Evolutionary conservation across 1,139 yeast genomes (phyloP).

Genomic region (Candida sp.): DNA sequence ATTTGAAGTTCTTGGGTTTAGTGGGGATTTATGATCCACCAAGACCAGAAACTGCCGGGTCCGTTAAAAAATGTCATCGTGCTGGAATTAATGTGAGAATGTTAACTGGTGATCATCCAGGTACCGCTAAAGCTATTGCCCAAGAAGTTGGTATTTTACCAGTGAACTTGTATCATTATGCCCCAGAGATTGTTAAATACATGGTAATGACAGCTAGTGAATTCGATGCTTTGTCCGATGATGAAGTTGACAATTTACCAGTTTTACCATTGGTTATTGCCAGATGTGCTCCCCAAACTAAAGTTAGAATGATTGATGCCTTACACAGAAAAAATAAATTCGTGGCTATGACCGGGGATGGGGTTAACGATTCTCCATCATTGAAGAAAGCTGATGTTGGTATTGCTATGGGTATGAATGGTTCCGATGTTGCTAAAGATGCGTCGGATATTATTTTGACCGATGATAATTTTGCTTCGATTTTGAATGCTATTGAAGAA

Average conservation of each 20-base stretch:
- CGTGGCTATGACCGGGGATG: conserved; percentile 89
- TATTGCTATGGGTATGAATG: conserved; percentile 83
- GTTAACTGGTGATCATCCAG: conserved; percentile 86
- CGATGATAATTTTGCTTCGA: conserved; percentile 77
- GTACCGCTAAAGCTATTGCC: conserved; percentile 80
- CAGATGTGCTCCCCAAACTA: conserved; percentile 83
- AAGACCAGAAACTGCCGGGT: conserved; percentile 64
- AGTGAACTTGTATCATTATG: conserved; percentile 58
- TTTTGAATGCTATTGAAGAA: conserved; percentile 70
- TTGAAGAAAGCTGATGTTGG: conserved; percentile 82
- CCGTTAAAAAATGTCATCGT: conserved; percentile 64
- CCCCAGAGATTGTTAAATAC: conserved; percentile 55
- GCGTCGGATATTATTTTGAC: conserved; percentile 74
- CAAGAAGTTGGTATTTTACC: conserved; percentile 86
- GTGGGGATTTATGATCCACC: conserved; percentile 87
- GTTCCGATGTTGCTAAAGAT: conserved; percentile 81
- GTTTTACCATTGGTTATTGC: conserved; percentile 79
- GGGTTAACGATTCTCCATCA: conserved; percentile 83
- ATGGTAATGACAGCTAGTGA: conserved; percentile 79
- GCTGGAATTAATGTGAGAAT: conserved; percentile 84
- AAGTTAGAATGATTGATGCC: conserved; percentile 82
- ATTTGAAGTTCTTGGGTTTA: conserved; percentile 61
- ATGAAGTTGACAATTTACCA: conserved; percentile 63
- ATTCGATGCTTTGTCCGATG: conserved; percentile 63
- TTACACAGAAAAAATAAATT: conserved; percentile 67